Evolutionary conservation across 2,329 filamentous ascomycete genomes (phyloP), one percentile per base, ranked within the genome.

Genomic region (Clonostachys sp.): DNA sequence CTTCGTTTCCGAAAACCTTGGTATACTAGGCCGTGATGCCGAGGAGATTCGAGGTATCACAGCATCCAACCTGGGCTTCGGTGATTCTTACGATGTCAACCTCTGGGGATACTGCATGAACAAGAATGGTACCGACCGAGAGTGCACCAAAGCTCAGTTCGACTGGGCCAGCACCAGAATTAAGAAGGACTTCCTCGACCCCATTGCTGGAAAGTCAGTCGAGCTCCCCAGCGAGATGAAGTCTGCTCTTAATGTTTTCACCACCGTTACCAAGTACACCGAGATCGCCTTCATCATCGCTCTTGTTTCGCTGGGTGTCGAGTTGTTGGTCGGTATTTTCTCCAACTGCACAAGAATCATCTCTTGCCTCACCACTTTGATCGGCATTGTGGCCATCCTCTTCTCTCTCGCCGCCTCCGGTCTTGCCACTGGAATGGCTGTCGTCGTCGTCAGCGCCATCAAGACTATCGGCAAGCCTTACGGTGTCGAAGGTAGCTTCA

Each of bases 91-190:
- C 78, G 80, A 87, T 51, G 76, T 97, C 61, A 82, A 80, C 61
- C 77, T 97, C 36, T 95, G 89, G 87, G 87, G 87, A 63, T 96
- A 91, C 78, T 97, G 94, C 79, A 72, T 74, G 48, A 77, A 78
- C 54, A 55, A 55, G 53, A 30, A 42, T 13, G 50, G 50, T 39
- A 73, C 74, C 57, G 73, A 77, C 52, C 73, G 75, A 53, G 72
- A 77, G 56, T 97, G 92, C 80, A 85, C 83, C 46, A 74, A 83
- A 56, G 77, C 84, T 47, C 72, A 85, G 64, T 84, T 85, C 57
- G 75, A 89, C 69, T 99, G 89, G 83, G 90, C 87, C 58, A 80
- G 85, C 66, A 75, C 86, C 57, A 78, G 83, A 3, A 72, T 95
- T 53, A 81, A 87, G 52, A 86, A 83, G 68, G 56, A 55, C 44